phyloP scores from a whole-genome alignment of 2,329 filamentous ascomycete genomes.

The Pestalotiopsis sp. region DNA sequence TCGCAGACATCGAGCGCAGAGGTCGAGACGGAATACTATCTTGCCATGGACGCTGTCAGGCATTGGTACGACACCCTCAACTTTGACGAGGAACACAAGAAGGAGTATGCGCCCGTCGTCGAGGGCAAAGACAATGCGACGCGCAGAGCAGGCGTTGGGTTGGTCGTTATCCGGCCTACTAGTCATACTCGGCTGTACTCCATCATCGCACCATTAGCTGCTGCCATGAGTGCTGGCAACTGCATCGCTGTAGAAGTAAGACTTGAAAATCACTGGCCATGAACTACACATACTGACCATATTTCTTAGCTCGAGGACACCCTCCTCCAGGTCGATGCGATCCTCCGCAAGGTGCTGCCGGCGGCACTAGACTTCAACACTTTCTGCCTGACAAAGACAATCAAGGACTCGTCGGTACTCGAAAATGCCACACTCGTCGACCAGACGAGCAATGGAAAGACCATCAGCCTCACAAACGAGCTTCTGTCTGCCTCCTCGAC shows the following conservation, averaged over 20 bases:
- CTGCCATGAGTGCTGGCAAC: constrained; percentile 38
- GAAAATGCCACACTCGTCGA: constrained; percentile 25
- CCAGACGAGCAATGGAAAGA: constrained; percentile 19
- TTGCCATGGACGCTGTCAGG: constrained; percentile 30
- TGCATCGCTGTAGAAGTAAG: constrained; percentile 25
- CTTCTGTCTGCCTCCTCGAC: constrained; percentile 14
- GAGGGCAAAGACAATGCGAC: constrained; percentile 22
- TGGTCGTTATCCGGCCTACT: constrained; percentile 33
- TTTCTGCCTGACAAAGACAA: constrained; percentile 21
- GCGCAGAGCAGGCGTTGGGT: constrained; percentile 24
- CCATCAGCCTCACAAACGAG: constrained; percentile 12
- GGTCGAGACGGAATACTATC: constrained; percentile 31
- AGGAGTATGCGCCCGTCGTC: constrained; percentile 31
- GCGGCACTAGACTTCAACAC: constrained; percentile 27
- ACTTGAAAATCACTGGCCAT: not conserved
- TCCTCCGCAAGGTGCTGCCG: constrained; percentile 22
- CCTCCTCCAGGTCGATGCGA: constrained; percentile 20
- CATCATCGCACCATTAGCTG: constrained; percentile 30
- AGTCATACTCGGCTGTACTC: constrained; percentile 33
- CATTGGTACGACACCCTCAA: constrained; percentile 30
- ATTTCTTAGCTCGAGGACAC: constrained; percentile 22
- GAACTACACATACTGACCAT: not conserved
- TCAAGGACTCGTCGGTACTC: constrained; percentile 19
- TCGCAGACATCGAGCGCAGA: constrained; percentile 31
- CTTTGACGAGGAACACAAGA: constrained; percentile 24